Conservation (phyloP, 2,329 filamentous ascomycete species). For the Aureobasidium sp. region DNA sequence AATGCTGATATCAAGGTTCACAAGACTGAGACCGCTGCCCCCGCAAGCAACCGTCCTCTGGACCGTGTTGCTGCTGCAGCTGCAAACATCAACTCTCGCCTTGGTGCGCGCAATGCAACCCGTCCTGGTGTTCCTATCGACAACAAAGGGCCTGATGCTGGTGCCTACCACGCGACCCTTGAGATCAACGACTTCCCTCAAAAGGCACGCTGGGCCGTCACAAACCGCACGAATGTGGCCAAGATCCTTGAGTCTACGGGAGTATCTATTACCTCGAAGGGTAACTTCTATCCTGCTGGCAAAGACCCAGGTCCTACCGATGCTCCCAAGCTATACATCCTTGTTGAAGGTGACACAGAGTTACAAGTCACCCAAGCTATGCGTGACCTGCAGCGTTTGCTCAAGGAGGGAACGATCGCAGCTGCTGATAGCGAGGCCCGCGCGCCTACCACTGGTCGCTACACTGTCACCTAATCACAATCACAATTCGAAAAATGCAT, state of each 20-base stretch:
- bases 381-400: slow-evolving; percentile 75
- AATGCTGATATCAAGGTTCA: slow-evolving; percentile 67
- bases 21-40: slow-evolving; percentile 53
- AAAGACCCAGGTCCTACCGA: slow-evolving; percentile 70
- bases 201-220: slow-evolving; percentile 97
- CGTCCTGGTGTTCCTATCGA: slow-evolving; percentile 91
- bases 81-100: slow-evolving; percentile 80
- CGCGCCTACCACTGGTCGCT: slow-evolving; percentile 65
- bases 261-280: slow-evolving; percentile 95
- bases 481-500: neutral
- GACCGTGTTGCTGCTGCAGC: slow-evolving; percentile 73
- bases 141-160: slow-evolving; percentile 96
- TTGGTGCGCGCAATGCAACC: slow-evolving; percentile 79
- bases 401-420: slow-evolving; percentile 85
- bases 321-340: slow-evolving; percentile 92
- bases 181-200: slow-evolving; percentile 99
- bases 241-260: slow-evolving; percentile 95
- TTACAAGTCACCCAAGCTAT: slow-evolving; percentile 85
- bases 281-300: slow-evolving; percentile 75
- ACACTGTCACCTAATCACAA: slow-evolving; percentile 55
- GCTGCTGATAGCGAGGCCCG: slow-evolving; percentile 80
- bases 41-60: slow-evolving; percentile 51
- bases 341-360: slow-evolving; percentile 96
- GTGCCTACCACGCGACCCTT: slow-evolving; percentile 90
- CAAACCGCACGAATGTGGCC: slow-evolving; percentile 94